A percentile compares a stretch with the other conserved stretches of the same genome.
phyloP scores from a whole-genome alignment of 768 basidiomycete species.

The Cubamyces sp. region DNA sequence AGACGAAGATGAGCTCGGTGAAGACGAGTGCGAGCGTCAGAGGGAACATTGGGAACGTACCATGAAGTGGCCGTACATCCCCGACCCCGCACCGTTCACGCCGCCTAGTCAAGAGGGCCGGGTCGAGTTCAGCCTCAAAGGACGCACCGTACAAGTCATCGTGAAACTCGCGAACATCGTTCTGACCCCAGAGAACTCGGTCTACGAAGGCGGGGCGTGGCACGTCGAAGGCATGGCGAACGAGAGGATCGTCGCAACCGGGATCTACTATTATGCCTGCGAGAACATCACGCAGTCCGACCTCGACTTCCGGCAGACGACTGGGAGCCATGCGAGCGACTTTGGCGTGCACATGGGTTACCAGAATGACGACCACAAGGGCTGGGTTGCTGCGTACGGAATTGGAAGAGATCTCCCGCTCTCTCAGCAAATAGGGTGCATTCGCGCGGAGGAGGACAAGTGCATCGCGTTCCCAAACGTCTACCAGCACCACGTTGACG shows the following conservation, averaged over 20 bases:
- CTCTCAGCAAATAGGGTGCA: conserved; percentile 34
- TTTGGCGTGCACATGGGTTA: background rate
- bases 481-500: conserved; percentile 42
- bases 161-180: conserved; percentile 46
- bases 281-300: conserved; percentile 39
- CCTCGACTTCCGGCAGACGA: conserved; percentile 39
- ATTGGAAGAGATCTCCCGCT: conserved; percentile 15
- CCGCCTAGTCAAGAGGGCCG: conserved; percentile 6
- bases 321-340: conserved; percentile 17
- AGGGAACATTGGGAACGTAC: conserved; percentile 7
- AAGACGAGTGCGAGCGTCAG: background rate
- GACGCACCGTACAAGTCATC: conserved; percentile 38
- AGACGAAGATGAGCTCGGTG: background rate
- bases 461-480: conserved; percentile 44
- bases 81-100: conserved; percentile 21
- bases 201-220: conserved; percentile 39
- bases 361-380: conserved; percentile 7
- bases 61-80: conserved; percentile 20
- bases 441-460: conserved; percentile 35
- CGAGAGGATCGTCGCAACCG: conserved; percentile 24
- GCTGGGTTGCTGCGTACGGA: conserved; percentile 11
- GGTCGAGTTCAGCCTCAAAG: conserved; percentile 10
- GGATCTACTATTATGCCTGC: conserved; percentile 34
- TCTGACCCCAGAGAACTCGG: conserved; percentile 36
- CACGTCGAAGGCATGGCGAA: conserved; percentile 36